Conservation (phyloP, 768 basidiomycete genomes). For the Terana coerulea region DNA sequence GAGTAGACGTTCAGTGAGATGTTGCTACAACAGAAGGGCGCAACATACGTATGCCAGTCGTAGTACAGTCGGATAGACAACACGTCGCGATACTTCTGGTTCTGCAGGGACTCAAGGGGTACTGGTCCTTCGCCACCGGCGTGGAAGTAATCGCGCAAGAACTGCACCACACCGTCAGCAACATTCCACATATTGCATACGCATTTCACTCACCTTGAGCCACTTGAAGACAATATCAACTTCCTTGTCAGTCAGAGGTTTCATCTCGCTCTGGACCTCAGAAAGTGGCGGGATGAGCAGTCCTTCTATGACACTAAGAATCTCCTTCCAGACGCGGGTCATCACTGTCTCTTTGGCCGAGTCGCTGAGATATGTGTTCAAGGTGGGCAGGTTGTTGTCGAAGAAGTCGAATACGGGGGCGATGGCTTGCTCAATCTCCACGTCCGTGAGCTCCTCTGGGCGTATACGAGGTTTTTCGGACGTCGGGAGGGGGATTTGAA, state of each 20-base stretch:
- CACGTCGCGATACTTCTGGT: slow-evolving; percentile 91
- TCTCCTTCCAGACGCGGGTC: slow-evolving; percentile 94
- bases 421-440: slow-evolving; percentile 93
- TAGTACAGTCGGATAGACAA: slow-evolving; percentile 91
- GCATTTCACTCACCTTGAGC: slow-evolving; percentile 67
- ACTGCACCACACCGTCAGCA: slow-evolving; percentile 41
- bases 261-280: slow-evolving; percentile 84
- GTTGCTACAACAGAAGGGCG: no score
- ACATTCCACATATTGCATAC: not conserved
- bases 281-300: slow-evolving; percentile 89
- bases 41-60: slow-evolving; percentile 85
- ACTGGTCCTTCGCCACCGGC: slow-evolving; percentile 91
- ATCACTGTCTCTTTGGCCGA: slow-evolving; percentile 90
- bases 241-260: slow-evolving; percentile 90
- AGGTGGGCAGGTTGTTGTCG: slow-evolving; percentile 85
- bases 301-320: slow-evolving; percentile 79
- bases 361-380: slow-evolving; percentile 85
- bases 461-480: slow-evolving; percentile 74
- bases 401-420: slow-evolving; percentile 93
- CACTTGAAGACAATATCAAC: slow-evolving; percentile 99
- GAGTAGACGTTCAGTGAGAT: not conserved
- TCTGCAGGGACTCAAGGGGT: slow-evolving; percentile 81
- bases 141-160: slow-evolving; percentile 92
- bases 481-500: slow-evolving; percentile 71
- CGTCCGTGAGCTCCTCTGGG: slow-evolving; percentile 82